Percentiles rank a stretch among this genome's conserved stretches.
These are phyloP conservation scores for Fomitopsis betulina DNA, from an alignment of 1,284 basidiomycete species.

Conservation along the genomic window DNA sequence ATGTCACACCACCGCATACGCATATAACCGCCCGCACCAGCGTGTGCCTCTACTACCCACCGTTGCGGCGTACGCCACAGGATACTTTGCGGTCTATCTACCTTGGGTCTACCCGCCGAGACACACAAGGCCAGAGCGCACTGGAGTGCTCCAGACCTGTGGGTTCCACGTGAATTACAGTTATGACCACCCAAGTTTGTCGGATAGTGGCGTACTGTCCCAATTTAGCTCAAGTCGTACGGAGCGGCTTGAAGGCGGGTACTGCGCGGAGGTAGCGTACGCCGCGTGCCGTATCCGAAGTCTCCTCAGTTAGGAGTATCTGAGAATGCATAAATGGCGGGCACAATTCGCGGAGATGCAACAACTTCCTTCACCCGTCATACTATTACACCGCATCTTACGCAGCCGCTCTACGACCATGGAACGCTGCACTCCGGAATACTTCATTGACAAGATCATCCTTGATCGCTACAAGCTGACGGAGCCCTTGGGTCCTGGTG, in stretches of 20 bases:
- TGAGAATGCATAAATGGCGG: conserved; percentile 6
- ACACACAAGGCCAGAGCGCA: too few relatives aligned
- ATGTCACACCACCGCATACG: not conserved
- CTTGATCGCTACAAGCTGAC: conserved; percentile 5
- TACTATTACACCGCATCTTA: too few relatives aligned
- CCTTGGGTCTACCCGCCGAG: too few relatives aligned
- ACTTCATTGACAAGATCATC: conserved; percentile 1
- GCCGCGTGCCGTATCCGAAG: not conserved
- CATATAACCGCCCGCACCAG: too few relatives aligned
- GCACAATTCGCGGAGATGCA: not conserved
- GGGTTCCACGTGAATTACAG: too few relatives aligned
- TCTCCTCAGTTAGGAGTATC: not conserved
- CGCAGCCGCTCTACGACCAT: too few relatives aligned
- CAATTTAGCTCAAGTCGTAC: not conserved
- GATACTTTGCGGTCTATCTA: too few relatives aligned
- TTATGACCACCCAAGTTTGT: too few relatives aligned
- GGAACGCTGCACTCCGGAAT: not conserved
- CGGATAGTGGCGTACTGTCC: not conserved
- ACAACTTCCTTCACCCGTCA: not conserved
- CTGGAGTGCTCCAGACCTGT: too few relatives aligned
- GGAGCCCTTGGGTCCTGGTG: conserved; percentile 26
- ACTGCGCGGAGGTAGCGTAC: not conserved
- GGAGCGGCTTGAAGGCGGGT: not conserved
- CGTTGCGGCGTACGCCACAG: too few relatives aligned
- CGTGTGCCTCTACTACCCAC: too few relatives aligned